These are phyloP conservation scores for Angomonas ambiguus DNA, from an alignment of 208 protist genomes.

Conservation along the genomic window DNA sequence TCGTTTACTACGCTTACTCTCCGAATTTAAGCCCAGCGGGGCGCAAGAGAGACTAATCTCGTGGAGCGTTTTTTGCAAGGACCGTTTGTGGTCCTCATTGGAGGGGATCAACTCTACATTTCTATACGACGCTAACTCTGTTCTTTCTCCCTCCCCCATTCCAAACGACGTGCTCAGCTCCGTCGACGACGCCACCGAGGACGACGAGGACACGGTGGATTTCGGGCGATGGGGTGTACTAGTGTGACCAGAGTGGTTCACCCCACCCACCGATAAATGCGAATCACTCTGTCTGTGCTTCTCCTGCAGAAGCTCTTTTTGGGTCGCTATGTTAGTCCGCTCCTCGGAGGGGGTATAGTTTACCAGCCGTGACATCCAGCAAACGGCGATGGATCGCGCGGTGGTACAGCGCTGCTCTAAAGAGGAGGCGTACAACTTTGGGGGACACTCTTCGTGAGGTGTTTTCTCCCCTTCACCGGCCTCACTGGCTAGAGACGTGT, in stretches of 20 bases:
- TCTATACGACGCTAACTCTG: too few relatives aligned
- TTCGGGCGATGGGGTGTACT: background rate
- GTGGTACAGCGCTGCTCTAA: background rate
- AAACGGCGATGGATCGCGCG: background rate
- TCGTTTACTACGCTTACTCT: background rate
- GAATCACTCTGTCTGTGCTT: too few relatives aligned
- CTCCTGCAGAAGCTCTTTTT: too few relatives aligned
- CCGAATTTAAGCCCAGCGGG: slow-evolving; percentile 11
- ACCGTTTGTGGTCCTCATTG: slow-evolving; percentile 10
- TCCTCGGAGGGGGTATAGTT: background rate
- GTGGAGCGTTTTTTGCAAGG: slow-evolving; percentile 35
- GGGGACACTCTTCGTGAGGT: background rate
- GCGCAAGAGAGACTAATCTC: slow-evolving; percentile 46
- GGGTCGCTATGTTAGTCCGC: background rate
- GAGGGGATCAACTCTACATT: slow-evolving; percentile 1
- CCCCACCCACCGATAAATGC: too few relatives aligned
- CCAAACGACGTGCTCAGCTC: too few relatives aligned
- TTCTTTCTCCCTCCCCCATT: too few relatives aligned
- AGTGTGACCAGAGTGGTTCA: background rate
- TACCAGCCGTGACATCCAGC: slow-evolving; percentile 4
- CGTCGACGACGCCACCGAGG: background rate
- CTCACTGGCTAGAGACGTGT: background rate
- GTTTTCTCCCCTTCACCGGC: background rate
- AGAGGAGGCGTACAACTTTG: background rate
- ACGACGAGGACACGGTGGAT: background rate